Evolutionary conservation across 345 rosid species (phyloP), one percentile per base, ranked within the genome.

Genomic region (Excoecaria cochinchinensis): DNA sequence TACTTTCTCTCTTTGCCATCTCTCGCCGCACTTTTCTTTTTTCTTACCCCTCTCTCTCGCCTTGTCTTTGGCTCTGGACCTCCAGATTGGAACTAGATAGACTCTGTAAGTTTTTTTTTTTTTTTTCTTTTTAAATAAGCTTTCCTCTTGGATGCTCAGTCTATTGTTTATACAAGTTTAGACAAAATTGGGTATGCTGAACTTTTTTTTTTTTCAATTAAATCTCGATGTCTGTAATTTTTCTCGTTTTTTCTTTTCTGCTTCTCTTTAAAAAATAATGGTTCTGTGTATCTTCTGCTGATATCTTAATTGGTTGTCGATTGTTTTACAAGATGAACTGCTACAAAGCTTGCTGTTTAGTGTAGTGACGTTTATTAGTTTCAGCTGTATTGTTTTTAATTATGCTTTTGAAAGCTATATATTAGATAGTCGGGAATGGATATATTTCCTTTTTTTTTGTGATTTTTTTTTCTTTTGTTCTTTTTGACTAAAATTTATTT

Each of bases 1-100:
- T 76, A n/a, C 69, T 79, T 73, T 57, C 39, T 31, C 50, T 48
- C 44, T 40, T 78, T 48, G 42, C 76, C 55, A 77, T 72, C 71
- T 80, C 70, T 4, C n/a, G n/a, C 57, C 39, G 10, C 48, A 57
- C 72, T 67, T 63, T 48, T 48, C 46, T 51, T 51, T 56, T 77
- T 55, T 42, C 66, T 74, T 24, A 39, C 44, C 64, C 19, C 24
- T 52, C 59, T 36, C 59, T 47, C 42, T 48, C 9, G 16, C 31
- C 21, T 62, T 31, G 31, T 31, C 74, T 51, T 24, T 39, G 5
- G 40, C 74, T n/a, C n/a, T 71, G 58, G 25, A 44, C 70, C 68
- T 67, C 22, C 19, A 12, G 51, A 75, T 65, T 62, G 56, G 31
- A 67, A 44, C 40, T 46, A 16, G 55, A 58, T 66, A 50, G 19